Conservation (phyloP, 1,284 basidiomycete genomes). For the Wallemia mellicola region DNA sequence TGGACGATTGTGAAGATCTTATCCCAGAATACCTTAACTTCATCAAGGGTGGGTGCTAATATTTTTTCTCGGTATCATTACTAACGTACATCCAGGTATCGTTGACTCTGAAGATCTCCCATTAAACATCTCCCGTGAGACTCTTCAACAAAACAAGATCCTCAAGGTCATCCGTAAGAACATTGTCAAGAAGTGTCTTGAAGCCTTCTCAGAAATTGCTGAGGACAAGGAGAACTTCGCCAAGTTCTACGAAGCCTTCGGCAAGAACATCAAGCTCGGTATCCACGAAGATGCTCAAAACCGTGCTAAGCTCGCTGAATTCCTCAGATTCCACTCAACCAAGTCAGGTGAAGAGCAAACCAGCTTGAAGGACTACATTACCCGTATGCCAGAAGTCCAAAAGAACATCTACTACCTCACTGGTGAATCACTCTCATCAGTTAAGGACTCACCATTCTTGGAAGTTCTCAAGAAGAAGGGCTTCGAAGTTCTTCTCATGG, state of each 20-base stretch:
- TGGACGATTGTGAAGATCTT: constrained; percentile 99
- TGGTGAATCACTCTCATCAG: constrained; percentile 76
- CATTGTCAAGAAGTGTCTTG: constrained; percentile 28
- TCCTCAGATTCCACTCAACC: constrained; percentile 95
- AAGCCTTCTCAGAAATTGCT: constrained; percentile 79
- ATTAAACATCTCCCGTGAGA: constrained; percentile 99
- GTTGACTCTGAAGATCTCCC: constrained; percentile 99
- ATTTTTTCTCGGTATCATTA: background rate
- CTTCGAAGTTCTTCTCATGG: constrained; percentile 90
- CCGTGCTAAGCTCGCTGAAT: constrained; percentile 96
- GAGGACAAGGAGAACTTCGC: constrained; percentile 99
- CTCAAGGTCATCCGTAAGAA: constrained; percentile 76
- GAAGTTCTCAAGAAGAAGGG: constrained; percentile 99
- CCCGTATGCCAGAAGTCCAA: constrained; percentile 96
- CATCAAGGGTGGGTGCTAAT: constrained; percentile 37
- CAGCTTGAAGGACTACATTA: constrained; percentile 97
- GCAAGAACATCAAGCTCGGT: constrained; percentile 96
- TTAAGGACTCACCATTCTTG: constrained; percentile 90
- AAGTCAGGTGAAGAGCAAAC: constrained; percentile 76
- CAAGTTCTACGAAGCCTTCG: constrained; percentile 82
- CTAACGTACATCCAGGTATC: constrained; percentile 24
- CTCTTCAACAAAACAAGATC: constrained; percentile 99
- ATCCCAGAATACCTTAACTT: constrained; percentile 99
- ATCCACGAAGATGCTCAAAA: constrained; percentile 98
- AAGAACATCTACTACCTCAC: constrained; percentile 99